Conservation (phyloP, 2,329 filamentous ascomycete species). For the Claviceps purpurea region DNA sequence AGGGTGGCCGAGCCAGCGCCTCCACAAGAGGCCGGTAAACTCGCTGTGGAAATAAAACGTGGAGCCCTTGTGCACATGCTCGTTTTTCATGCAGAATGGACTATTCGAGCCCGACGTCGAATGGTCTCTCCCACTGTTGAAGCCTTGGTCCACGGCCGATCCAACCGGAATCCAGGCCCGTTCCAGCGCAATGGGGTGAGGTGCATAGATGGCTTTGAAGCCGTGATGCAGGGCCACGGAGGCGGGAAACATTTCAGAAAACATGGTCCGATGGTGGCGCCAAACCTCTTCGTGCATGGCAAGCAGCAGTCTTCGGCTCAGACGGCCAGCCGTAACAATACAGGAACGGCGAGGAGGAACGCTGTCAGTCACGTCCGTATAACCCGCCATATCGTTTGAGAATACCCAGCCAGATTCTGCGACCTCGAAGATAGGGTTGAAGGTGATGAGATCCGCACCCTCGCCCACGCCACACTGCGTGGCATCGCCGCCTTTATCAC, state of each 20-base stretch:
- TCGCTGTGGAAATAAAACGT: slow-evolving; percentile 77
- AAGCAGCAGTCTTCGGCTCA: slow-evolving; percentile 51
- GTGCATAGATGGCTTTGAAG: slow-evolving; percentile 65
- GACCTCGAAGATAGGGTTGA: slow-evolving; percentile 65
- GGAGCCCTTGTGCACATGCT: slow-evolving; percentile 71
- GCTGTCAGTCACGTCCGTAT: slow-evolving; percentile 34
- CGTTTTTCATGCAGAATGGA: slow-evolving; percentile 54
- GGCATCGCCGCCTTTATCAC: slow-evolving; percentile 37
- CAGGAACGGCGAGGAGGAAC: slow-evolving; percentile 50
- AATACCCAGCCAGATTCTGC: slow-evolving; percentile 62
- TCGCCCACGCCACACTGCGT: slow-evolving; percentile 53
- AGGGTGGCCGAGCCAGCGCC: slow-evolving; percentile 57
- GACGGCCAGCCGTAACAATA: slow-evolving; percentile 57
- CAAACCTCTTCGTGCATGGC: slow-evolving; percentile 66
- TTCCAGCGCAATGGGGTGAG: slow-evolving; percentile 71
- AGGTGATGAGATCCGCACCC: slow-evolving; percentile 61
- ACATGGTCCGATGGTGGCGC: slow-evolving; percentile 56
- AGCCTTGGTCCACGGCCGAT: slow-evolving; percentile 54
- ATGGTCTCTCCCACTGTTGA: slow-evolving; percentile 63
- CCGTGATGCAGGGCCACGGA: slow-evolving; percentile 61
- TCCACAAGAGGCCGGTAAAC: slow-evolving; percentile 66
- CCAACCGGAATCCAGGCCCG: slow-evolving; percentile 56
- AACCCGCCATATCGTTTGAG: slow-evolving; percentile 55
- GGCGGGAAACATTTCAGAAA: slow-evolving; percentile 67
- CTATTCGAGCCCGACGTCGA: slow-evolving; percentile 51